Evolutionary conservation across 805 yeast species (phyloP).

Genomic region (Saccharomycopsis vini): DNA sequence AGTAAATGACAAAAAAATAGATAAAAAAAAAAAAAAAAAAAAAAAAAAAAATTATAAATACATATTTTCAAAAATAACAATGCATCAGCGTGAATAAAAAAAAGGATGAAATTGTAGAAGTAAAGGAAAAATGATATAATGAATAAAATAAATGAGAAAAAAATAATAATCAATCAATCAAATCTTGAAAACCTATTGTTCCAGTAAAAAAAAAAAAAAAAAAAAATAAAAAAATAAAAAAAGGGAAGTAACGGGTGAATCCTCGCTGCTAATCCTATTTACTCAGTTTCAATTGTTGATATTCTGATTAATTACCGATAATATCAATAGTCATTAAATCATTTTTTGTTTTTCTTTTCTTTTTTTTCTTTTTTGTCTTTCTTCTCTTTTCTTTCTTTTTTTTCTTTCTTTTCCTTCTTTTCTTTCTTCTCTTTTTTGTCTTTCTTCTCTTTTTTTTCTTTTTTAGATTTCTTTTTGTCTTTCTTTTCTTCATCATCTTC

Average conservation of each 20-base stretch:
- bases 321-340: too few species aligned
- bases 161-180: not conserved
- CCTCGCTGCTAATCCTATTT: too few species aligned
- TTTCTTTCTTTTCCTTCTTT: constrained; percentile 13
- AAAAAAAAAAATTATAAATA: not conserved
- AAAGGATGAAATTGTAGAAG: not conserved
- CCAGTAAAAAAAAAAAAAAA: not conserved
- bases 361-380: constrained; percentile 16
- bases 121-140: not conserved
- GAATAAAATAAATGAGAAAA: not conserved
- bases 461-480: constrained; percentile 25
- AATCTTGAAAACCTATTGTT: too few species aligned
- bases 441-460: constrained; percentile 28
- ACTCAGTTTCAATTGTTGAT: too few species aligned
- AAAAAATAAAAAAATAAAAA: not conserved
- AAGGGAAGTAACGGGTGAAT: too few species aligned
- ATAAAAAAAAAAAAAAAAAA: too few species aligned
- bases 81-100: too few species aligned
- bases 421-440: constrained; percentile 20
- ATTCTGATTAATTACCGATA: too few species aligned
- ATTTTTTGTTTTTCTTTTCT: constrained; percentile 11
- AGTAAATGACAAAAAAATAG: too few species aligned
- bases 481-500: constrained; percentile 27
- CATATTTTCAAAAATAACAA: not conserved
- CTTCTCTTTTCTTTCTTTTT: constrained; percentile 13